Percentiles rank a stretch among this genome's conserved stretches.
These are phyloP conservation scores for Tetrapisispora arboricola DNA, from an alignment of 805 yeast species.

Conservation along the genomic window DNA sequence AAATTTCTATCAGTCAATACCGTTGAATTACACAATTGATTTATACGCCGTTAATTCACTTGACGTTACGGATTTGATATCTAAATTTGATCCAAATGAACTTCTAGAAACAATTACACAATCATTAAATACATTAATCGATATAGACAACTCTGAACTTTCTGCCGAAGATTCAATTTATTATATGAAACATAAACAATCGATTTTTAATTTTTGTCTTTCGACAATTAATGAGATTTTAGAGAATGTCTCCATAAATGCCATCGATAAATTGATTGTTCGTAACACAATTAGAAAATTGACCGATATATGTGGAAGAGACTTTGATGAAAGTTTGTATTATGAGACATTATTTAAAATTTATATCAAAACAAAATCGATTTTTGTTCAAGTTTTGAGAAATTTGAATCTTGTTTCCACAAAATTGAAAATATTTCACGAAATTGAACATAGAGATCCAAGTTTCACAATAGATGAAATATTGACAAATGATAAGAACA, in stretches of 20 bases:
- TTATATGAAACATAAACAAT: slow-evolving; percentile 23
- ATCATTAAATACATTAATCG: slow-evolving; percentile 17
- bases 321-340: slow-evolving; percentile 19
- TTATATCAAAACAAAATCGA: slow-evolving; percentile 7
- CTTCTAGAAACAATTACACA: slow-evolving; percentile 12
- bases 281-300: slow-evolving; percentile 7
- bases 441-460: slow-evolving; percentile 16
- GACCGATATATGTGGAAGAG: slow-evolving; percentile 22
- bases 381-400: slow-evolving; percentile 10
- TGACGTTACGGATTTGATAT: slow-evolving; percentile 11
- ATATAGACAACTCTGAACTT: slow-evolving; percentile 6
- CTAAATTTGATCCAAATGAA: slow-evolving; percentile 5
- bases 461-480: slow-evolving; percentile 9
- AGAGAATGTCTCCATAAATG: not conserved
- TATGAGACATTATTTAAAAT: slow-evolving; percentile 13
- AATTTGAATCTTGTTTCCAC: slow-evolving; percentile 16
- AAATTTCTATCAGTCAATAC: slow-evolving; percentile 22
- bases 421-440: slow-evolving; percentile 22
- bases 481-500: slow-evolving; percentile 1
- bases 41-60: slow-evolving; percentile 24
- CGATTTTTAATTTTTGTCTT: slow-evolving; percentile 21
- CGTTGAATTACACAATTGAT: slow-evolving; percentile 22
- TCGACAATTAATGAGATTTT: slow-evolving; percentile 6
- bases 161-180: slow-evolving; percentile 14
- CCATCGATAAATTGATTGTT: slow-evolving; percentile 1